phyloP scores from a whole-genome alignment of 345 rosid species.

The Lepidium didymum region DNA sequence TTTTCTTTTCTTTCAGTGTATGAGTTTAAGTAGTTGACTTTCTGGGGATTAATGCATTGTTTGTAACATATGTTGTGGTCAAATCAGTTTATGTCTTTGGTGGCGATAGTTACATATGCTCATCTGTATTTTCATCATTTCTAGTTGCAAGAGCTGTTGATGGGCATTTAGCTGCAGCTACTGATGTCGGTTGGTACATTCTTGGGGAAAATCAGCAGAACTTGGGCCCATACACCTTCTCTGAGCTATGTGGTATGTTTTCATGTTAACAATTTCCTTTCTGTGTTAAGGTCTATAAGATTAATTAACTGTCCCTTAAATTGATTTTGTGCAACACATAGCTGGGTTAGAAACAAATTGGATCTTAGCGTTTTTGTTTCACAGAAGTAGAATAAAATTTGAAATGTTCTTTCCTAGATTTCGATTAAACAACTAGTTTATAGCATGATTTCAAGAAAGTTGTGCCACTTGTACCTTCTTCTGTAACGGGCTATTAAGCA shows the following conservation, averaged over 20 bases:
- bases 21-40: neutral
- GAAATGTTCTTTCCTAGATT: constrained; percentile 12
- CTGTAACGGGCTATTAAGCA: constrained; percentile 40
- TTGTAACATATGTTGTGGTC: neutral
- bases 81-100: neutral
- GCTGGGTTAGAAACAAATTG: neutral
- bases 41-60: neutral
- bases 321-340: neutral
- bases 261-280: neutral
- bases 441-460: constrained; percentile 37
- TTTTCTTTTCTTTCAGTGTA: too few relatives aligned
- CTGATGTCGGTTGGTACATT: constrained; percentile 67
- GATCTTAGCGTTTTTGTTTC: neutral
- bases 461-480: constrained; percentile 38
- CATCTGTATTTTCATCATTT: neutral
- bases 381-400: neutral
- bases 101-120: neutral
- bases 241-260: constrained; percentile 67
- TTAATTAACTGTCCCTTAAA: neutral
- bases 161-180: constrained; percentile 17
- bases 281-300: neutral
- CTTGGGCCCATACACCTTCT: constrained; percentile 64
- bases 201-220: constrained; percentile 63
- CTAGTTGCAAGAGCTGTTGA: neutral
- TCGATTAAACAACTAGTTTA: constrained; percentile 19